phyloP scores from a whole-genome alignment of 2,329 filamentous ascomycete genomes.

The Fusarium floridanum region DNA sequence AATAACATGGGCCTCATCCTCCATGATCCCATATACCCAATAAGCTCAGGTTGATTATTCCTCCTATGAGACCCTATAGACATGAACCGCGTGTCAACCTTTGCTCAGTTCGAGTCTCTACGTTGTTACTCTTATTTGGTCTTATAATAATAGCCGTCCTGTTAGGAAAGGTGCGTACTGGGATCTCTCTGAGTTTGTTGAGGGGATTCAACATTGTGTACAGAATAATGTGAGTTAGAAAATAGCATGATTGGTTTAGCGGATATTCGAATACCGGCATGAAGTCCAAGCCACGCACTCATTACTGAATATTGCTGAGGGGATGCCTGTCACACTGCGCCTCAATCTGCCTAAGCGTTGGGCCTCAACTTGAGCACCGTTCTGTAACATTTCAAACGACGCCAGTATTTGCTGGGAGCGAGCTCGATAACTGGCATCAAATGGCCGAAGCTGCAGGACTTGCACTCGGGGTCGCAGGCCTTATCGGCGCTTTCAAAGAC shows the following conservation, averaged over 20 bases:
- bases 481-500: neutral
- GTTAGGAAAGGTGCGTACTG: neutral
- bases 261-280: neutral
- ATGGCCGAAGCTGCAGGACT: neutral
- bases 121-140: neutral
- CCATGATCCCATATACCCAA: neutral
- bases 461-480: neutral
- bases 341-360: neutral
- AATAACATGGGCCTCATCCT: too few relatives aligned
- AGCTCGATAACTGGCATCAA: neutral
- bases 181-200: neutral
- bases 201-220: neutral
- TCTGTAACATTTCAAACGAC: neutral
- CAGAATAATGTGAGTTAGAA: neutral
- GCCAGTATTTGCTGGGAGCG: neutral
- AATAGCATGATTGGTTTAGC: neutral
- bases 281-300: neutral
- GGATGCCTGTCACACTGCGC: neutral
- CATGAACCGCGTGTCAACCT: neutral
- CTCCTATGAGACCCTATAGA: neutral
- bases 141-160: neutral
- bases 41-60: neutral
- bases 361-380: neutral
- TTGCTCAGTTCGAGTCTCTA: neutral
- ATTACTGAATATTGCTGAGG: neutral